Evolutionary conservation across 192 early-diverging fungal genomes (phyloP).

Genomic region (Endogone sp.): DNA sequence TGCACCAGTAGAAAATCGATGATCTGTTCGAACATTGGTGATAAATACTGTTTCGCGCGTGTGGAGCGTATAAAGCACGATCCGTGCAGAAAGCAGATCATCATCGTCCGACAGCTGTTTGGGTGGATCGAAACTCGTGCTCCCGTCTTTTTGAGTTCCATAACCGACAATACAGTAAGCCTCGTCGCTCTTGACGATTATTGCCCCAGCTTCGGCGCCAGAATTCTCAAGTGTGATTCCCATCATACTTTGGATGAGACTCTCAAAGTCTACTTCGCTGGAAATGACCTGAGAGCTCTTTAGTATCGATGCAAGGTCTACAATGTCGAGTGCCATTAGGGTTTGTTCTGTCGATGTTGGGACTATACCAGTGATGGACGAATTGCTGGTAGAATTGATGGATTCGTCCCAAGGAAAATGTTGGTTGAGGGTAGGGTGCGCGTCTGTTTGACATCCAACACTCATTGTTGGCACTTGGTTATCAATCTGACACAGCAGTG

Average conservation of each 20-base stretch:
- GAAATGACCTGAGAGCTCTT: conserved; percentile 33
- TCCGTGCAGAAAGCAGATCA: conserved; percentile 21
- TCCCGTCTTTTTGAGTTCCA: conserved; percentile 21
- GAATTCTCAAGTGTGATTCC: conserved; percentile 31
- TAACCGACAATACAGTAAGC: conserved; percentile 24
- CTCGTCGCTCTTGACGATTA: conserved; percentile 29
- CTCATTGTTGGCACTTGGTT: conserved; percentile 6
- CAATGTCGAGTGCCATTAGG: conserved; percentile 22
- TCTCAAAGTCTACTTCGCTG: conserved; percentile 31
- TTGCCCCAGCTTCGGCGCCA: conserved; percentile 27
- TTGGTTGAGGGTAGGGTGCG: conserved; percentile 16
- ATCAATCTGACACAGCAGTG: conserved; percentile 5
- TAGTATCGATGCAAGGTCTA: conserved; percentile 29
- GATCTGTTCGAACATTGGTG: conserved; percentile 20
- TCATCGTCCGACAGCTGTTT: conserved; percentile 21
- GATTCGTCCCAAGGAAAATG: conserved; percentile 16
- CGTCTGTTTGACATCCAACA: conserved; percentile 24
- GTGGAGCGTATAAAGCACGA: conserved; percentile 23
- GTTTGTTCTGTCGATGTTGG: conserved; percentile 26
- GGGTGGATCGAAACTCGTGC: conserved; percentile 28
- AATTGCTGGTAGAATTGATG: conserved; percentile 8
- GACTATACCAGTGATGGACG: conserved; percentile 9
- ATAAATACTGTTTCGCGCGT: conserved; percentile 24
- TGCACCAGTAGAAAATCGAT: conserved; percentile 23
- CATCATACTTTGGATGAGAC: conserved; percentile 31